These are phyloP conservation scores for Russula sp. DNA, from an alignment of 768 basidiomycete species.

Conservation along the genomic window DNA sequence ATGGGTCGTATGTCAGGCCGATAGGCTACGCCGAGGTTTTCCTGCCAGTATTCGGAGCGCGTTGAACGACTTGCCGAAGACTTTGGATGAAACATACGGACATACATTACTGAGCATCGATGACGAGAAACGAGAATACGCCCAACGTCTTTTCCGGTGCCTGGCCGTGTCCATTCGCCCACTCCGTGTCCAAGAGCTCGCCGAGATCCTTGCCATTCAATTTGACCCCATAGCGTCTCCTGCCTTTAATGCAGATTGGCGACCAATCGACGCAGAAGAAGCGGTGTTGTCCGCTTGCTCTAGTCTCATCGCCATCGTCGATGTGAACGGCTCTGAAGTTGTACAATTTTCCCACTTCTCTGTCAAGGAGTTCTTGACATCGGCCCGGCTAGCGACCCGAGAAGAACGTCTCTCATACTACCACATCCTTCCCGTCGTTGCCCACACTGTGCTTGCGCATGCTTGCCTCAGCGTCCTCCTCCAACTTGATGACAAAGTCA, in stretches of 20 bases:
- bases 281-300: background rate
- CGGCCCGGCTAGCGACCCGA: background rate
- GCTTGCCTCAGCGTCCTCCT: background rate
- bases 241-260: background rate
- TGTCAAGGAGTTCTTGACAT: background rate
- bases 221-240: background rate
- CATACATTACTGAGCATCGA: background rate
- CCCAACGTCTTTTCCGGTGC: slow-evolving; percentile 10
- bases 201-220: slow-evolving; percentile 3
- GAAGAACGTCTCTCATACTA: background rate
- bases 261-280: background rate
- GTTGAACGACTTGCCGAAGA: background rate
- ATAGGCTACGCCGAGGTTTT: background rate
- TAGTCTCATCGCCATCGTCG: background rate
- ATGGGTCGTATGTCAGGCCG: slow-evolving; percentile 6
- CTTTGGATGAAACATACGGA: slow-evolving; percentile 6
- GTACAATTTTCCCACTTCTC: background rate
- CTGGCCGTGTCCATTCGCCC: background rate
- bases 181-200: background rate
- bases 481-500: background rate
- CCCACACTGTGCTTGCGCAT: background rate
- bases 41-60: background rate
- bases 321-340: background rate
- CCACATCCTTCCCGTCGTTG: background rate
- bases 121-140: background rate